A percentile compares a stretch with the other conserved stretches of the same genome.
Conservation (phyloP, 148 eudicot genomes). For the Polygonum maritimum region DNA sequence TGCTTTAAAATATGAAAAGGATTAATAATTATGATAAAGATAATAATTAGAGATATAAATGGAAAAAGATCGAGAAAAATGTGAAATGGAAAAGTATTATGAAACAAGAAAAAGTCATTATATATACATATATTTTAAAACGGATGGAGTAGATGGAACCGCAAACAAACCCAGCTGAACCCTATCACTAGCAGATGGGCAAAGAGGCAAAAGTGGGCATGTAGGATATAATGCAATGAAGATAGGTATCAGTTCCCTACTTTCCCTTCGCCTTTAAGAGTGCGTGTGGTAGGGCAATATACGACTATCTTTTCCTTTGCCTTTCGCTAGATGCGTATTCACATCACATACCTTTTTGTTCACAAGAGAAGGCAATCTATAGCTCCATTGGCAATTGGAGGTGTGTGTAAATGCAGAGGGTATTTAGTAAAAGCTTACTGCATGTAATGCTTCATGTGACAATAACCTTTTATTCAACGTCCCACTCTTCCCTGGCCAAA, state of each 20-base stretch:
- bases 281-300: slow-evolving; percentile 1
- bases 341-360: neutral
- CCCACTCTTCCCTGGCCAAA: no score
- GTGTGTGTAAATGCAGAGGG: neutral
- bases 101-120: no score
- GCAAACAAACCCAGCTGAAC: neutral
- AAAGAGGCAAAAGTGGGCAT: neutral
- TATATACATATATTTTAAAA: no score
- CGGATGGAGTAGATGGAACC: neutral
- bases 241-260: neutral
- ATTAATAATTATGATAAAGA: no score
- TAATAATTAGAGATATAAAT: no score
- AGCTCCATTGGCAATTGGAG: neutral
- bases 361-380: neutral
- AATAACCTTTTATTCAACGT: neutral
- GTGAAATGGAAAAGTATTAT: no score
- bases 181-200: neutral
- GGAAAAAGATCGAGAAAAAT: no score
- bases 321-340: neutral
- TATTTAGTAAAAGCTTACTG: neutral
- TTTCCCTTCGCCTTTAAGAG: neutral
- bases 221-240: neutral
- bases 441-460: neutral
- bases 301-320: neutral
- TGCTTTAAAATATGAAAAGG: no score